A percentile compares a stretch with the other conserved stretches of the same genome.
Evolutionary conservation across 1,284 basidiomycete genomes (phyloP).

Genomic region (Leccinum idahoense): DNA sequence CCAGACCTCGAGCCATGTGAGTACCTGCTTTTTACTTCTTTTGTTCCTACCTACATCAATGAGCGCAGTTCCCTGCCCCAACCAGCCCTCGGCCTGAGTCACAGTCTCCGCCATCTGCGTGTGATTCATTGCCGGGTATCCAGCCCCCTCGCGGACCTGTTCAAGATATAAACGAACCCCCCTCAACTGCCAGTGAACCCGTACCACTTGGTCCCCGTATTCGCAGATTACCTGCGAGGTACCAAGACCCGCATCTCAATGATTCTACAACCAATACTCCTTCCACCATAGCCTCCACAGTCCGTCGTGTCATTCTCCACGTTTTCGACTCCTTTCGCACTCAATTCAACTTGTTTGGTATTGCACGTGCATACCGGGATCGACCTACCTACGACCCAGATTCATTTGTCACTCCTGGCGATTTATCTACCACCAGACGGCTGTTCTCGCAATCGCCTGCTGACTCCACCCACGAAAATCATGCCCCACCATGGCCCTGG

Average conservation of each 20-base stretch:
- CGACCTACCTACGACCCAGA: constrained; percentile 25
- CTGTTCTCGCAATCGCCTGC: background rate
- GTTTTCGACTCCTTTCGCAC: constrained; percentile 7
- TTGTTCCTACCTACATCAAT: no score
- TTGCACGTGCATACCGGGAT: constrained; percentile 17
- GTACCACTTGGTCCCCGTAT: background rate
- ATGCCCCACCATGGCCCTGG: constrained; percentile 4
- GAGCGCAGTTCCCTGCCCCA: no score
- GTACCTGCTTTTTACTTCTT: no score
- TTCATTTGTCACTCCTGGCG: background rate
- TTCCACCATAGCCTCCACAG: background rate
- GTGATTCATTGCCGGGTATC: no score
- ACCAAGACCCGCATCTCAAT: background rate
- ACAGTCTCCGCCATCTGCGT: no score
- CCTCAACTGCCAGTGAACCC: background rate
- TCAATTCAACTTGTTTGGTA: constrained; percentile 14
- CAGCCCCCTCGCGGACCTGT: no score
- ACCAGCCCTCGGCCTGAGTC: no score
- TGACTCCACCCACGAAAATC: background rate
- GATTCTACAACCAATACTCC: background rate
- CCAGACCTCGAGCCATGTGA: no score
- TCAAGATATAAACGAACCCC: background rate
- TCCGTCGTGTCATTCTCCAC: background rate
- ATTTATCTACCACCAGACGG: background rate
- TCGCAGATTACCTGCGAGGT: background rate